phyloP scores from a whole-genome alignment of 306 rosid genomes.

The Fragaria ananassa region DNA sequence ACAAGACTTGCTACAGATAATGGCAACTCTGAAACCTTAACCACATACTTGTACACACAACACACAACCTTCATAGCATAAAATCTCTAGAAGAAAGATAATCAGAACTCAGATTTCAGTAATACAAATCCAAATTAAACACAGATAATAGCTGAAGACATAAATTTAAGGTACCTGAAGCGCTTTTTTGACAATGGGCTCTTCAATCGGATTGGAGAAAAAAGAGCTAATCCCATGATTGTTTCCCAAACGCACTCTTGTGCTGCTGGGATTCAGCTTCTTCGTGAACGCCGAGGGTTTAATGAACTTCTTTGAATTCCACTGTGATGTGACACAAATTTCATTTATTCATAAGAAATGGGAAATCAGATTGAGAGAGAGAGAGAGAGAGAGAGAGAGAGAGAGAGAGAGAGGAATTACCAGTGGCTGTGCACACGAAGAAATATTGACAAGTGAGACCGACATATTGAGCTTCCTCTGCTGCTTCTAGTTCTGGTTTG shows the following conservation, averaged over 20 bases:
- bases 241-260: slow-evolving; percentile 12
- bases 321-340: slow-evolving; percentile 23
- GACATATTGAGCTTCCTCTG: slow-evolving; percentile 15
- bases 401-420: neutral
- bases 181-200: slow-evolving; percentile 64
- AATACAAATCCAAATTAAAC: neutral
- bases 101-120: neutral
- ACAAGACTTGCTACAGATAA: neutral
- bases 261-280: slow-evolving; percentile 16
- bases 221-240: slow-evolving; percentile 40
- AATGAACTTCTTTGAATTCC: slow-evolving; percentile 34
- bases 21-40: neutral
- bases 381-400: neutral
- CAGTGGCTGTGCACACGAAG: slow-evolving; percentile 13
- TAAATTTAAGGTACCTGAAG: slow-evolving; percentile 52
- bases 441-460: neutral
- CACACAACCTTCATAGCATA: neutral
- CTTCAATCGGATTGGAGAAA: slow-evolving; percentile 64
- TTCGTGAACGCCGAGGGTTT: slow-evolving; percentile 12
- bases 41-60: neutral
- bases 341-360: neutral
- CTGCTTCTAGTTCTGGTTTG: neutral
- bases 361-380: neutral
- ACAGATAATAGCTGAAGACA: neutral
- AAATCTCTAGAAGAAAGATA: neutral